phyloP scores from a whole-genome alignment of 768 basidiomycete species.

The Infundibulicybe gibba region DNA sequence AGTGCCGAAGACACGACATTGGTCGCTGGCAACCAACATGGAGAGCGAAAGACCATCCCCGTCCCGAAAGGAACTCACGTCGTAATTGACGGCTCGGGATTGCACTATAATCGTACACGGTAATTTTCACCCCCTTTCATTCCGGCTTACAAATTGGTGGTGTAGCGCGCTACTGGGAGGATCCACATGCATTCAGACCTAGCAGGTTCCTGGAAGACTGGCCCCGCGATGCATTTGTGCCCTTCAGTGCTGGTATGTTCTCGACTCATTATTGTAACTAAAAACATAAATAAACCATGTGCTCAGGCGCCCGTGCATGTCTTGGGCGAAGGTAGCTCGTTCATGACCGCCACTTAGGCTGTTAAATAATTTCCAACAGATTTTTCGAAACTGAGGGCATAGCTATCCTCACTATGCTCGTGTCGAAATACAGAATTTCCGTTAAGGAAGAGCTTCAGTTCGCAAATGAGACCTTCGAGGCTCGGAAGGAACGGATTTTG shows the following conservation, averaged over 20 bases:
- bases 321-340: slow-evolving; percentile 35
- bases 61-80: slow-evolving; percentile 40
- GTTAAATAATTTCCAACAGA: slow-evolving; percentile 14
- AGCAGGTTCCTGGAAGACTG: slow-evolving; percentile 49
- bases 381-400: slow-evolving; percentile 53
- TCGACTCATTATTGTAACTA: not conserved
- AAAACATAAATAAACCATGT: not conserved
- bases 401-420: slow-evolving; percentile 47
- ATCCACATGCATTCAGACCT: slow-evolving; percentile 28
- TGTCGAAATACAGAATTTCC: slow-evolving; percentile 42
- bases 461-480: slow-evolving; percentile 39
- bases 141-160: not conserved
- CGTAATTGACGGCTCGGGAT: slow-evolving; percentile 31
- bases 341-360: not conserved
- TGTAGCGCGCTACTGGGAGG: slow-evolving; percentile 23
- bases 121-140: not conserved
- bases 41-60: slow-evolving; percentile 32
- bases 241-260: slow-evolving; percentile 40
- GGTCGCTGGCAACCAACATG: slow-evolving; percentile 26
- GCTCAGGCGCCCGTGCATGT: slow-evolving; percentile 34
- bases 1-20: slow-evolving; percentile 44
- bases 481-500: slow-evolving; percentile 39
- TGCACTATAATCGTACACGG: slow-evolving; percentile 50
- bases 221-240: slow-evolving; percentile 51
- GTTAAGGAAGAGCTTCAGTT: slow-evolving; percentile 50